Evolutionary conservation across 768 basidiomycete genomes (phyloP), one percentile per base, ranked within the genome.

Genomic region (Rhodotorula paludigena): DNA sequence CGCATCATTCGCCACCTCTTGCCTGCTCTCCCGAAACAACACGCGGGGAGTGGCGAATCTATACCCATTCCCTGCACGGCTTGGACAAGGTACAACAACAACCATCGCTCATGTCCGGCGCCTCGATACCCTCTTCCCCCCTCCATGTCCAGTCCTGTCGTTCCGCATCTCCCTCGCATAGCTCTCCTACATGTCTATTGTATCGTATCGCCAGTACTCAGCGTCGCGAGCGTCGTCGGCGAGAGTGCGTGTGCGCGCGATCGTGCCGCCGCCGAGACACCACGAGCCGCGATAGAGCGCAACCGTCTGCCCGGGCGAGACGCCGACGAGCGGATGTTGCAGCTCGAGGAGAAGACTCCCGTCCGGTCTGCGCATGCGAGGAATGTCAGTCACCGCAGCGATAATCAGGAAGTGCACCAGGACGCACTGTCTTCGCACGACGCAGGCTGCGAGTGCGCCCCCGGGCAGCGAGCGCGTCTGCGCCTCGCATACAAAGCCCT

Each of bases 221-320:
- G n/a, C n/a, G n/a, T n/a, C n/a, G n/a, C n/a, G n/a, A n/a, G n/a
- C n/a, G 23, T 23, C 33, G 25, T 73, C 72, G n/a, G 62, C 68
- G 28, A 64, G 51, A 18, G 72, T 70, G 8, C 23, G 38, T 9
- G 66, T 70, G 6, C 23, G 30, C 2, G 39, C 68, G 56, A 96
- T 92, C 11, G 82, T 78, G 39, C 90, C 92, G 74, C 87, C 88
- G 5, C 92, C 92, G 38, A 94, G 80, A 77, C 90, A 92, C 86
- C 87, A 87, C 52, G 85, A 82, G 4, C 81, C 85, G 63, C 85
- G 82, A 78, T 86, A 96, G 4, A 94, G 71, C 0, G 84, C 86
- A 11, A 86, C 87, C 36, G 89, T 84, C 78, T 97, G 93, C 2
- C 93, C 93, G 0, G 86, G 84, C 0, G 89, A 82, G 23, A 92